A percentile compares a stretch with the other conserved stretches of the same genome.
phyloP scores from a whole-genome alignment of 441 rosid genomes.

The Populus tomentosa region DNA sequence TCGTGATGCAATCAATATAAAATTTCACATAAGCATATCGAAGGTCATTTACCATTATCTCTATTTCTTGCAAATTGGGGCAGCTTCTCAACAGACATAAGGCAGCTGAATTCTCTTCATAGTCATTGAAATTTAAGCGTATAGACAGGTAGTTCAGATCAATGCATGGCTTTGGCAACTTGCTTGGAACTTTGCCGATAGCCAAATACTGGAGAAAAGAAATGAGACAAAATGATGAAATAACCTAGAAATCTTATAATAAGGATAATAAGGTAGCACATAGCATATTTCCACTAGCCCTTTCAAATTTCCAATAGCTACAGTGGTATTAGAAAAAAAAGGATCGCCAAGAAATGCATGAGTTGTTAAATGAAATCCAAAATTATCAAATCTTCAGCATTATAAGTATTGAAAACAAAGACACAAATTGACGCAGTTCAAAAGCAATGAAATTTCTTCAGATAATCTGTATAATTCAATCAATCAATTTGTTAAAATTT shows the following conservation, averaged over 20 bases:
- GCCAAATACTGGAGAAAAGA: slow-evolving; percentile 49
- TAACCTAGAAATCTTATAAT: slow-evolving; percentile 2
- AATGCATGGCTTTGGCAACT: slow-evolving; percentile 42
- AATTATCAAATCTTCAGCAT: background rate
- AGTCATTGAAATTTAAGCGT: slow-evolving; percentile 58
- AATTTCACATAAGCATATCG: background rate
- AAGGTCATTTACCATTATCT: slow-evolving; percentile 43
- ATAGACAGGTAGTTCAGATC: slow-evolving; percentile 64
- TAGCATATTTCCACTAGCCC: background rate
- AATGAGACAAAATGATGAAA: slow-evolving; percentile 11
- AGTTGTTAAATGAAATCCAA: background rate
- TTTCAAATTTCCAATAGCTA: too few relatives aligned
- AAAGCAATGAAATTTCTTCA: background rate
- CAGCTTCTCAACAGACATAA: slow-evolving; percentile 56
- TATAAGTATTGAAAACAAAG: background rate
- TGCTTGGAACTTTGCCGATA: slow-evolving; percentile 48
- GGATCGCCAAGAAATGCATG: too few relatives aligned
- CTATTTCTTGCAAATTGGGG: slow-evolving; percentile 64
- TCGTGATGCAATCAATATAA: background rate
- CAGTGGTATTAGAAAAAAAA: too few relatives aligned
- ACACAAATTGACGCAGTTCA: background rate
- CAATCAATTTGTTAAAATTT: background rate
- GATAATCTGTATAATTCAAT: background rate
- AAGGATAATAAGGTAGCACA: background rate
- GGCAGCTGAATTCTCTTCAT: slow-evolving; percentile 54